A percentile compares a stretch with the other conserved stretches of the same genome.
phyloP scores from a whole-genome alignment of 2,329 filamentous ascomycete genomes.

The Exophiala spinifera region DNA sequence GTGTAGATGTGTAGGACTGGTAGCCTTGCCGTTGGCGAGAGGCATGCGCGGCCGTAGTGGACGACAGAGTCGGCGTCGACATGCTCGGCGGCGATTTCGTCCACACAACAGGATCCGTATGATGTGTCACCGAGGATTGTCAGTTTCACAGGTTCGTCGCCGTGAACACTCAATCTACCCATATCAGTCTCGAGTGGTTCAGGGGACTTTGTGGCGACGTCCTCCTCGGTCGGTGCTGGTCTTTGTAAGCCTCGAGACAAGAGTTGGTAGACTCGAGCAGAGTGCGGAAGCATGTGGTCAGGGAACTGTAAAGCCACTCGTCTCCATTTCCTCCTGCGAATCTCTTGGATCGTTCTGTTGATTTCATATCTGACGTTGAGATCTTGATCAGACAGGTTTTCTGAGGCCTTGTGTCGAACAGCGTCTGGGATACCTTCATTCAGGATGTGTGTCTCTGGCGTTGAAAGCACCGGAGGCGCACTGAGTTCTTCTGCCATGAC shows the following conservation, averaged over 20 bases:
- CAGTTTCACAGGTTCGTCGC: slow-evolving; percentile 46
- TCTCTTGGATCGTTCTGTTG: slow-evolving; percentile 70
- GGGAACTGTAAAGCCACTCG: slow-evolving; percentile 92
- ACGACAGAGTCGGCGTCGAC: slow-evolving; percentile 86
- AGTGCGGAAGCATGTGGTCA: slow-evolving; percentile 85
- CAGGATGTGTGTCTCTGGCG: slow-evolving; percentile 60
- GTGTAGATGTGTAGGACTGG: slow-evolving; percentile 93
- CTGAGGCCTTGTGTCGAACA: slow-evolving; percentile 10
- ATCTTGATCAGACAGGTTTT: slow-evolving; percentile 61
- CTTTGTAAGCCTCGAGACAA: slow-evolving; percentile 54
- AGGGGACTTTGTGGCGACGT: neutral
- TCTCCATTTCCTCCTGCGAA: slow-evolving; percentile 67
- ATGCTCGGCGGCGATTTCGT: slow-evolving; percentile 94
- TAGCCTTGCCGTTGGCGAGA: slow-evolving; percentile 82
- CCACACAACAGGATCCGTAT: slow-evolving; percentile 94
- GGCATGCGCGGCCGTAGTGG: slow-evolving; percentile 88
- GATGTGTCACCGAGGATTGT: slow-evolving; percentile 94
- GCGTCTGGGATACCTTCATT: slow-evolving; percentile 48
- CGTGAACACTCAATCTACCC: slow-evolving; percentile 9
- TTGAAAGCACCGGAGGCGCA: slow-evolving; percentile 59
- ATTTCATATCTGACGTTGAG: slow-evolving; percentile 80
- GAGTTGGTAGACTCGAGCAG: slow-evolving; percentile 70
- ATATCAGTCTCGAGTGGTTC: slow-evolving; percentile 4
- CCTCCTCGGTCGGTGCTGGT: slow-evolving; percentile 11
- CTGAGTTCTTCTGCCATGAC: slow-evolving; percentile 32